Conservation (phyloP, 495 filamentous ascomycete species). For the Penicillium longicatenatum region DNA sequence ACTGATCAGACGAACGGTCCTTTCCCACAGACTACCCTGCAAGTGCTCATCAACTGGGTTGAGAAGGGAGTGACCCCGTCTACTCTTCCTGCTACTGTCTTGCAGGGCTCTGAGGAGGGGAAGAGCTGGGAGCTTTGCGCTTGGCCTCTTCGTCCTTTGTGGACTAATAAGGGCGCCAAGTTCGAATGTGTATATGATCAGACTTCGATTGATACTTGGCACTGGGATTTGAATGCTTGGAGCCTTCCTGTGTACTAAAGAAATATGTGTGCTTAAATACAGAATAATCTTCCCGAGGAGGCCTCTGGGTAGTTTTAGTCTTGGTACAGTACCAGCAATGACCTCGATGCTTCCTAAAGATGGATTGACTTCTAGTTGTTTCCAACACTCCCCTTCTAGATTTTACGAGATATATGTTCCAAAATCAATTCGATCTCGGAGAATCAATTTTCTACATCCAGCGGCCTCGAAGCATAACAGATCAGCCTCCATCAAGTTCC, state of each 20-base stretch:
- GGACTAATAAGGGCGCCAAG: constrained; percentile 25
- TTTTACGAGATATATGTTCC: too few relatives aligned
- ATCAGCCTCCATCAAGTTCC: too few relatives aligned
- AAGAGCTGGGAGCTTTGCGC: constrained; percentile 42
- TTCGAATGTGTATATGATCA: constrained; percentile 46
- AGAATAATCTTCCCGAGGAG: too few relatives aligned
- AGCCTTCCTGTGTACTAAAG: constrained; percentile 27
- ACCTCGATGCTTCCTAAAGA: too few relatives aligned
- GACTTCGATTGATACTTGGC: constrained; percentile 40
- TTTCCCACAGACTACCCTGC: constrained; percentile 46
- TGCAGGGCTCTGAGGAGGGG: constrained; percentile 32
- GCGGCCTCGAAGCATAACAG: too few relatives aligned
- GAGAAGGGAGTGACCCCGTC: constrained; percentile 46
- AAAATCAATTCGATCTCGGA: too few relatives aligned
- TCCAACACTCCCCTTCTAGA: too few relatives aligned
- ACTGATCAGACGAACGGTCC: constrained; percentile 40
- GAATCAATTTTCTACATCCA: too few relatives aligned
- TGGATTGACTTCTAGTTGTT: too few relatives aligned
- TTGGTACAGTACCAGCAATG: too few relatives aligned
- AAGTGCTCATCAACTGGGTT: constrained; percentile 52
- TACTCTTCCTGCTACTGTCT: constrained; percentile 33
- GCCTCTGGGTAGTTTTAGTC: too few relatives aligned
- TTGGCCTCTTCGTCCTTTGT: constrained; percentile 50
- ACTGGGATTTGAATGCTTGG: constrained; percentile 31
- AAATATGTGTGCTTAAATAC: neutral